These are phyloP conservation scores for Fragaria ananassa DNA, from an alignment of 306 rosid species.

Conservation along the genomic window DNA sequence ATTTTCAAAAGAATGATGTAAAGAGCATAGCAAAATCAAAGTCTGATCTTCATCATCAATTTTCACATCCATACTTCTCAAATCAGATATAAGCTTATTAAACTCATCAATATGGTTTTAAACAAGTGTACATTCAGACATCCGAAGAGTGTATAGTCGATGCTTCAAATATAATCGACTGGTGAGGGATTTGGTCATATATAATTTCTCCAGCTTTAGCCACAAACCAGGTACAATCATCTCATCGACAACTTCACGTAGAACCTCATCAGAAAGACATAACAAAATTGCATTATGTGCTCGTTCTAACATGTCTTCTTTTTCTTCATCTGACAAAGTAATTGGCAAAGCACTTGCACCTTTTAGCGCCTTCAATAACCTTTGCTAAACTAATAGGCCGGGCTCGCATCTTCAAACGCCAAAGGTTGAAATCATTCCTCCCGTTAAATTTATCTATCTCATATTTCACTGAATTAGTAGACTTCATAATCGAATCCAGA, in stretches of 20 bases:
- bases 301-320: neutral
- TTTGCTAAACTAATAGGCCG: neutral
- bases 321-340: neutral
- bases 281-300: too few relatives aligned
- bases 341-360: neutral
- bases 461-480: too few relatives aligned
- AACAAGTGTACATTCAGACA: neutral
- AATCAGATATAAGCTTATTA: neutral
- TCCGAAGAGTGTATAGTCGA: neutral
- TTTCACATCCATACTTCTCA: neutral
- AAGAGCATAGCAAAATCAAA: neutral
- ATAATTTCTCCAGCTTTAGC: neutral
- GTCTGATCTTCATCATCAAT: neutral
- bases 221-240: too few relatives aligned
- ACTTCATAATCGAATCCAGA: neutral
- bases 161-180: neutral
- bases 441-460: neutral
- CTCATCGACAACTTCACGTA: too few relatives aligned
- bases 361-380: neutral
- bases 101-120: slow-evolving; percentile 1
- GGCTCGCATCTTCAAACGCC: neutral
- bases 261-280: too few relatives aligned
- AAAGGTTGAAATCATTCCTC: neutral
- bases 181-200: neutral
- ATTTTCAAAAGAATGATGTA: neutral